A percentile compares a stretch with the other conserved stretches of the same genome.
These are phyloP conservation scores for Pythium plurisporium DNA, from an alignment of 352 stramenopile genomes.

Conservation along the genomic window DNA sequence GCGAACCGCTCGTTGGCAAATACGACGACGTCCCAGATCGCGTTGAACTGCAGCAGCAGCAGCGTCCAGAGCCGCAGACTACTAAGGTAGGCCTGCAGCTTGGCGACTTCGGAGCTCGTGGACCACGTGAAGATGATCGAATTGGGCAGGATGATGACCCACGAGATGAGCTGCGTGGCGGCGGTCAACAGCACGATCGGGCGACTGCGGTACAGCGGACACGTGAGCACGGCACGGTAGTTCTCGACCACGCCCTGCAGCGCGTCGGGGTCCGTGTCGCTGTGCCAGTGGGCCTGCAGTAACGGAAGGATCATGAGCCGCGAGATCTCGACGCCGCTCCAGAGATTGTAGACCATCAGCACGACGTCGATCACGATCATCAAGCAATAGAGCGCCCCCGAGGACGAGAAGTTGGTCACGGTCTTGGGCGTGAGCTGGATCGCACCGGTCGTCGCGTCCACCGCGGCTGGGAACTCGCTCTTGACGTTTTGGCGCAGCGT, in stretches of 20 bases:
- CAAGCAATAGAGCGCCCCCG: slow-evolving; percentile 48
- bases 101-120: slow-evolving; percentile 8
- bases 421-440: slow-evolving; percentile 24
- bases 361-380: slow-evolving; percentile 36
- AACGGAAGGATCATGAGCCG: slow-evolving; percentile 29
- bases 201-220: slow-evolving; percentile 47
- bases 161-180: slow-evolving; percentile 41
- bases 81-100: slow-evolving; percentile 27
- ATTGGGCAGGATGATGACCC: slow-evolving; percentile 43
- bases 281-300: slow-evolving; percentile 13
- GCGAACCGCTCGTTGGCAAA: slow-evolving; percentile 31
- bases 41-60: slow-evolving; percentile 31
- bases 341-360: slow-evolving; percentile 27
- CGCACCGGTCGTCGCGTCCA: slow-evolving; percentile 13
- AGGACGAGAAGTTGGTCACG: slow-evolving; percentile 45
- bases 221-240: slow-evolving; percentile 45
- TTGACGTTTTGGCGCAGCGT: slow-evolving; percentile 41
- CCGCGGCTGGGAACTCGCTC: slow-evolving; percentile 27
- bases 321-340: slow-evolving; percentile 30
- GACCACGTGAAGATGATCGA: slow-evolving; percentile 45
- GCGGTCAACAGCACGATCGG: slow-evolving; percentile 37
- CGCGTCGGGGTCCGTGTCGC: slow-evolving; percentile 14
- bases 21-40: slow-evolving; percentile 33
- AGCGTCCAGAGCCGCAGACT: slow-evolving; percentile 50
- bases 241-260: slow-evolving; percentile 14